These are phyloP conservation scores for Malus hybrid DNA, from an alignment of 331 rosid species.

Conservation along the genomic window DNA sequence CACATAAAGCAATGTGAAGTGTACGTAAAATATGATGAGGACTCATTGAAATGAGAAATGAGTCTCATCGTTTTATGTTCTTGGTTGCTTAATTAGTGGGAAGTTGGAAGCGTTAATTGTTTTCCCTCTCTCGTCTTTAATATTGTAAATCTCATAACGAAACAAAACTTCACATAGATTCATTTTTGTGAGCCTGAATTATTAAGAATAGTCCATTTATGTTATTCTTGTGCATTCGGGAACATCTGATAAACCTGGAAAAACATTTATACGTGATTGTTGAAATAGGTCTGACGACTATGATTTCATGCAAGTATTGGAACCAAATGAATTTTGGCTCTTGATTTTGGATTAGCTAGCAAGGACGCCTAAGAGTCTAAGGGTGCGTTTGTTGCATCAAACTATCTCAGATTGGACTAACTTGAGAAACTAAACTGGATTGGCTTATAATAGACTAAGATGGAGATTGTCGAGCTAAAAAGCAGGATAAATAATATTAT, in stretches of 20 bases:
- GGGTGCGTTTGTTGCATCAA: too few species aligned
- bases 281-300: not conserved
- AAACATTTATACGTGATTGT: too few species aligned
- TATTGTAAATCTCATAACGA: not conserved
- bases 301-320: not conserved
- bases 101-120: constrained; percentile 1
- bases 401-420: too few species aligned
- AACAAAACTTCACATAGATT: not conserved
- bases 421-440: too few species aligned
- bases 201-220: not conserved
- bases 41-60: not conserved
- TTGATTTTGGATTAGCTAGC: too few species aligned
- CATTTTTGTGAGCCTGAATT: not conserved
- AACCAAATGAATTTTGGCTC: too few species aligned
- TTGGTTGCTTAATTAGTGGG: not conserved
- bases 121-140: too few species aligned
- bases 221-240: not conserved
- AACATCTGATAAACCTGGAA: too few species aligned
- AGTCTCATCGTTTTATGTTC: not conserved
- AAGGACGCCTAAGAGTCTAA: too few species aligned
- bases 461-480: too few species aligned
- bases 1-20: not conserved
- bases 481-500: too few species aligned
- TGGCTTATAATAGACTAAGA: too few species aligned
- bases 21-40: not conserved